Evolutionary conservation across 805 yeast species (phyloP), one percentile per base, ranked within the genome.

Genomic region (Blastobotrys americana): DNA sequence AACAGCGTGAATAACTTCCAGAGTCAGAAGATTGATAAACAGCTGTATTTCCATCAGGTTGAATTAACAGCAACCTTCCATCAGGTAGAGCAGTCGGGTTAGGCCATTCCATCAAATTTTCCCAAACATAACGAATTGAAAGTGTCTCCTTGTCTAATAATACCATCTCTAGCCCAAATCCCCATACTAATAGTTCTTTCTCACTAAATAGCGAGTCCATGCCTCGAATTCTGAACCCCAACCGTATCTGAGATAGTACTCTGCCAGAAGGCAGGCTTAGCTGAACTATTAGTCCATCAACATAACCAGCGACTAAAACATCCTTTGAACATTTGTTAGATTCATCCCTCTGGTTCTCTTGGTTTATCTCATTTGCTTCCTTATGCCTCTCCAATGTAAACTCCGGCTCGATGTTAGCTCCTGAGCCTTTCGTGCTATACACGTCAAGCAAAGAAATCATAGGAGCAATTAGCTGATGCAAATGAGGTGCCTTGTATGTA

Each of bases 71-170:
- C 15, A 48, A 15, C 22, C 39, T 39, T 25, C 43, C 43, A 25
- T 48, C 47, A 16, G 46, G 40, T 10, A 50, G 22, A 9, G 48
- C 41, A 16, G 34, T 42, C 8, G 55, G 46, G 18, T 47, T 33
- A 3, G 53, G 53, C 55, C 55, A 52, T 28, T 46, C 51, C 13
- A 41, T 47, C 37, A 52, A 34, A 3, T 34, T 33, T 40, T 48
- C 39, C 18, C 39, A n/a, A 8, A 41, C 35, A 13, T 25, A 25
- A 4, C 18, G 34, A 3, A 39, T 28, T 21, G 37, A 22, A 3
- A 51, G 39, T 2, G 47, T 39, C 10, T 15, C 17, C 19, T 22
- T n/a, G 19, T 44, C 52, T 22, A 49, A 13, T 15, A 49, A 20
- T 9, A 38, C 27, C 35, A 49, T 35, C 40, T 47, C 48, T 21